Conservation (phyloP, 768 basidiomycete genomes). For the Coprinopsis strossmayeri region DNA sequence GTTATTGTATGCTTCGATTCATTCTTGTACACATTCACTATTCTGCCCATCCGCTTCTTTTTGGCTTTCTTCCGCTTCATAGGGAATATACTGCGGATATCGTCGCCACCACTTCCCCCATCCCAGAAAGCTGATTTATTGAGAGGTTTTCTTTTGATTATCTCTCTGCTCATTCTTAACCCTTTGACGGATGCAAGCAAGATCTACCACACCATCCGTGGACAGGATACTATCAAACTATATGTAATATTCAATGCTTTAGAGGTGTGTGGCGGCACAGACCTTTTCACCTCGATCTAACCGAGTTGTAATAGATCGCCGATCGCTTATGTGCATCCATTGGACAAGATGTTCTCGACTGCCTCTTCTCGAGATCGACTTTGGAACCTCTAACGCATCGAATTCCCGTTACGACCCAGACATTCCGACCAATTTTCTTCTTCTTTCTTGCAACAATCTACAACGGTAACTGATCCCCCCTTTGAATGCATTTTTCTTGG, state of each 20-base stretch:
- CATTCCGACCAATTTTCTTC: conserved; percentile 76
- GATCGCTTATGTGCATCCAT: conserved; percentile 93
- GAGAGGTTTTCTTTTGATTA: conserved; percentile 66
- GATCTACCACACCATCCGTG: conserved; percentile 96
- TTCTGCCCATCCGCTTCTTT: conserved; percentile 84
- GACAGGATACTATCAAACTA: conserved; percentile 97
- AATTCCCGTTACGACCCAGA: conserved; percentile 52
- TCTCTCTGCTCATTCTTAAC: conserved; percentile 68
- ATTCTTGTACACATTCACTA: conserved; percentile 96
- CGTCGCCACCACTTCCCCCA: conserved; percentile 59
- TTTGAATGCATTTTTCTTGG: background rate
- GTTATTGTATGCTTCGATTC: conserved; percentile 92
- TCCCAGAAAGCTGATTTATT: conserved; percentile 92
- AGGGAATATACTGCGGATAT: conserved; percentile 40
- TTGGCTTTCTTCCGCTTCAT: conserved; percentile 57
- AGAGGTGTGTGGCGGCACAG: conserved; percentile 57
- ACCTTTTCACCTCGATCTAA: no score
- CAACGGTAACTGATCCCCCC: conserved; percentile 46
- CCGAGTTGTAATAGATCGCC: no score
- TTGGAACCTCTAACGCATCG: conserved; percentile 65
- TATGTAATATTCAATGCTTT: conserved; percentile 99
- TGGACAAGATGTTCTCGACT: conserved; percentile 96
- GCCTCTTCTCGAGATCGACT: conserved; percentile 90
- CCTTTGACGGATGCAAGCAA: conserved; percentile 92
- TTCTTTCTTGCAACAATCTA: conserved; percentile 80